Conservation (phyloP, 768 basidiomycete species). For the Mycena haematopus region DNA sequence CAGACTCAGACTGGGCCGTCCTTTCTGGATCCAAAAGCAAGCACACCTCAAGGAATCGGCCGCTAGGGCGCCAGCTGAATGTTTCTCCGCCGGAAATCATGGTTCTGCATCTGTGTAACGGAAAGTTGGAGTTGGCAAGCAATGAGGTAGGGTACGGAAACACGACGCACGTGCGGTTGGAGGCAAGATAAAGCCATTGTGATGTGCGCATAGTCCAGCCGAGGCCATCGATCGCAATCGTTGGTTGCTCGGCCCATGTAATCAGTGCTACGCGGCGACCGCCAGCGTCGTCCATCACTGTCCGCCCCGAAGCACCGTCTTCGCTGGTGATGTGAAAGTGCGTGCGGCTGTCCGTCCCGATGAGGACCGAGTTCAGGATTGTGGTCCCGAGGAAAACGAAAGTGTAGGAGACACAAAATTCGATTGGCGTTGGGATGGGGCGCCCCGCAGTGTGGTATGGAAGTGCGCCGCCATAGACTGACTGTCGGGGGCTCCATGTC, state of each 20-base stretch:
- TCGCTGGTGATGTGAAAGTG: constrained; percentile 11
- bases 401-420: not conserved
- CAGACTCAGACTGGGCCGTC: not conserved
- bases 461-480: not conserved
- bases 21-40: not conserved
- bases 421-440: not conserved
- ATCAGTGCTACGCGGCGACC: not conserved
- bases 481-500: not conserved
- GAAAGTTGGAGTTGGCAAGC: not conserved
- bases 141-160: not conserved
- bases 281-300: constrained; percentile 2
- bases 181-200: constrained; percentile 13
- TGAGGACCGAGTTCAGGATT: constrained; percentile 3
- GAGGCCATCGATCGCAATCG: constrained; percentile 4
- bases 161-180: constrained; percentile 5
- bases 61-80: constrained; percentile 13
- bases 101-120: constrained; percentile 1
- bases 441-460: not conserved
- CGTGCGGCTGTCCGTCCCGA: constrained; percentile 4
- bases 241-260: constrained; percentile 2
- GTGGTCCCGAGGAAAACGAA: not conserved
- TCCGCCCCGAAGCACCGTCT: not conserved
- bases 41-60: constrained; percentile 6
- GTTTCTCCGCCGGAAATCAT: not conserved
- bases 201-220: constrained; percentile 2